Evolutionary conservation across 2,329 filamentous ascomycete species (phyloP), one percentile per base, ranked within the genome.

Genomic region (Colletotrichum destructivum): DNA sequence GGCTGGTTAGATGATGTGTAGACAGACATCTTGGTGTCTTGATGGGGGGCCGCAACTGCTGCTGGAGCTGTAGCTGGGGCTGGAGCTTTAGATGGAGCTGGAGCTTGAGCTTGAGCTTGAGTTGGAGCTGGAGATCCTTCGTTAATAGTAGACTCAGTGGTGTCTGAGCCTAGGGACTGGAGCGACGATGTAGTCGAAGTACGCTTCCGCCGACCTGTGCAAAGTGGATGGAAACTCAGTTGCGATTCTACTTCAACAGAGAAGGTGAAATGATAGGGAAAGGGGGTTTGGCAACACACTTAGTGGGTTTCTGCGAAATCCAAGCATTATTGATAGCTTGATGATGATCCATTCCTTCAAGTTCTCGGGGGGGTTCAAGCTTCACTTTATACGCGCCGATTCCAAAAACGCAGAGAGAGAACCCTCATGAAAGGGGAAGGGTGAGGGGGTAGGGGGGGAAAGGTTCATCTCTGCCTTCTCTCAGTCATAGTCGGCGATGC

Each of bases 281-380:
- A 44, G 38, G 54, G 47, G 46, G 38, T 40, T 21, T 21, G 3
- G 18, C 12, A 6, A 67, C 68, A 46, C 55, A 71, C 69, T 71
- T 46, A 69, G 44, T 54, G 69, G 65, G 54, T 69, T 68, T 69
- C 57, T 69, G 65, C 65, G 64, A 59, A 71, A 69, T 71, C 69
- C 69, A 63, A 71, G 69, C 69, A 71, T 71, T 47, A 16, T 68
- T n/a, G 23, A 18, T 21, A 47, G 46, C n/a, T 47, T 47, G 21
- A 23, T 60, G 46, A 15, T 63, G 46, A 11, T 44, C 12, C 5
- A 9, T 18, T 12, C 15, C 16, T 2, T 11, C 44, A n/a, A 6
- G 2, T 40, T 8, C 31, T 40, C 21, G 26, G 26, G 26, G 38
- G 23, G 35, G 23, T 3, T 5, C 9, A 15, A 11, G 61, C 15